Base-by-base conservation (phyloP, 1,284 basidiomycete species). In the Butyriboletus appendiculatus region DNA sequence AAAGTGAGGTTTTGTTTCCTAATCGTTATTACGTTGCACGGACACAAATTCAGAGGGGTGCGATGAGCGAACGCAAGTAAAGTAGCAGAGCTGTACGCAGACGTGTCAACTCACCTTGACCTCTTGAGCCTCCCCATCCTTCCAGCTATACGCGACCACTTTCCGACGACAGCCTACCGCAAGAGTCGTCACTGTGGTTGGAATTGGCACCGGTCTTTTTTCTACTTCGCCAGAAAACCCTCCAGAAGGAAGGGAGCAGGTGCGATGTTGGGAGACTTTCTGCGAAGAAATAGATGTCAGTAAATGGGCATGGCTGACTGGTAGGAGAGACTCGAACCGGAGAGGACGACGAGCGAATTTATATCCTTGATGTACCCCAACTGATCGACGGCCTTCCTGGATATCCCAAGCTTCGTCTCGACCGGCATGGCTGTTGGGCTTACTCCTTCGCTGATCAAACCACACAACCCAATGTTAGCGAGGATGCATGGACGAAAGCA, bases 111-210 rank as follows among this genome's bases (percentile, higher is more conserved):
- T 50, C 59, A 92, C 92, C 75, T 86, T 86, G 39, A 81, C 75
- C 43, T 87, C 88, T 67, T 90, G 88, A 41, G 88, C 80, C 62
- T 92, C 87, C 22, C 92, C 90, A 62, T 94, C 90, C 59, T 82
- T 87, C 93, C 94, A 97, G 4, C 83, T 80, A 66, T 94, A 95
- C 12, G 98, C 73, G 2, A 96, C 84, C 1, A 94, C 81, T 68
- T 89, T 93, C 58, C 95, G 82, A 60, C 88, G 78, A 65, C 94
- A 96, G 15, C 94, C 96, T 8, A 98, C 80, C 5, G 94, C 81
- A 10, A 99, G 77, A 53, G 84, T 81, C 1, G 92, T 91, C n/a
- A 92, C 76, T 16, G 86, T 70, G 3, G 79, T 80, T 14, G 85
- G 82, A 26, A 86, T 81, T 15, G 55, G 59, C 1, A 57, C 50